phyloP scores from a whole-genome alignment of 2,329 filamentous ascomycete species.

The Cryphonectria japonica region DNA sequence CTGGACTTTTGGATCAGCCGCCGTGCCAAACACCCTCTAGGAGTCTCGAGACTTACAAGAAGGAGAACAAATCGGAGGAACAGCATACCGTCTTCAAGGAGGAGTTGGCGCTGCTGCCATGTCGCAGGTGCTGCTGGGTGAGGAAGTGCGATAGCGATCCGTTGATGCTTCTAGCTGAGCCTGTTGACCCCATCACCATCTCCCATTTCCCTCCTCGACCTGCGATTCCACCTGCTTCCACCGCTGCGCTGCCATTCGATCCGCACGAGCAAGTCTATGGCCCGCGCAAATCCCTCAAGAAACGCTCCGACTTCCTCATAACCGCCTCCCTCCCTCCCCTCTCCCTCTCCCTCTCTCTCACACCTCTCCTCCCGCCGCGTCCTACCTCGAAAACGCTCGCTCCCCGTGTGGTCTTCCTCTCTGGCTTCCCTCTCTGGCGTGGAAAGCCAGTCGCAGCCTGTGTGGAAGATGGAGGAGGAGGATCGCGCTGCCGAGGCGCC shows the following conservation, averaged over 20 bases:
- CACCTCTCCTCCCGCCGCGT: neutral
- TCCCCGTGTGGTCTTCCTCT: neutral
- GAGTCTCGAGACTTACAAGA: neutral
- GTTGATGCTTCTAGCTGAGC: constrained; percentile 22
- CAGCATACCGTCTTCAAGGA: neutral
- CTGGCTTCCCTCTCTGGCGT: neutral
- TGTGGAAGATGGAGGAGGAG: constrained; percentile 36
- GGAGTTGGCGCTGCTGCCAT: constrained; percentile 23
- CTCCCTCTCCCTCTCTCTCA: neutral
- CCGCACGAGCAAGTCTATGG: constrained; percentile 23
- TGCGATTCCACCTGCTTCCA: neutral
- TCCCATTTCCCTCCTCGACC: constrained; percentile 9
- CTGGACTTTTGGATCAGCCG: neutral
- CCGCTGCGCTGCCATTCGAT: constrained; percentile 9
- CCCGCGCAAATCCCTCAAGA: constrained; percentile 17
- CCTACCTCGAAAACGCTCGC: neutral
- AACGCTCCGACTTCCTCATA: constrained; percentile 7
- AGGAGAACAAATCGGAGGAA: too few relatives aligned
- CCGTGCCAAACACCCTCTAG: neutral
- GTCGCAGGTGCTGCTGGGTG: constrained; percentile 27
- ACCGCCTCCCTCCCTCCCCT: constrained; percentile 13
- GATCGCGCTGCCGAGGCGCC: constrained; percentile 33
- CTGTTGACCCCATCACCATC: constrained; percentile 17
- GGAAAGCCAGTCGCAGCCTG: constrained; percentile 15
- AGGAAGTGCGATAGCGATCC: constrained; percentile 29